Evolutionary conservation across 1,284 basidiomycete species (phyloP).

Genomic region (Peniophora sp.): DNA sequence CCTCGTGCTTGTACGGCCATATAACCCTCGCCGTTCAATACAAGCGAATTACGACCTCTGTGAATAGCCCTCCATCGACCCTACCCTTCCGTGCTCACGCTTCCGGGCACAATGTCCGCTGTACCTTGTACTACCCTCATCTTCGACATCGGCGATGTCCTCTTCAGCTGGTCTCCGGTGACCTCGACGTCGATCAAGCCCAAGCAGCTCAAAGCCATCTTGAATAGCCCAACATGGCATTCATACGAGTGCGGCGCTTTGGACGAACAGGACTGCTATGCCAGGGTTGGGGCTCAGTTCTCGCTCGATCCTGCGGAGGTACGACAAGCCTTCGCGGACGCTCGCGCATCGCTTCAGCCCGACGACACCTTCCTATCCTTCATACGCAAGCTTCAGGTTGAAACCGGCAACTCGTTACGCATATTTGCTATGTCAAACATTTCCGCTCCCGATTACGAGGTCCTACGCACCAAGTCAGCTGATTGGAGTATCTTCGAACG

Average conservation of each 20-base stretch:
- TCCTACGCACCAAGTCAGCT: conserved; percentile 29
- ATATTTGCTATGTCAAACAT: conserved; percentile 52
- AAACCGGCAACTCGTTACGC: conserved; percentile 19
- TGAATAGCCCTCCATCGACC: too few relatives aligned
- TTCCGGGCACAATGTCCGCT: neutral
- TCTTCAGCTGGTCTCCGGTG: conserved; percentile 39
- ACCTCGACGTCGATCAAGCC: conserved; percentile 33
- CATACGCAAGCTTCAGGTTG: conserved; percentile 34
- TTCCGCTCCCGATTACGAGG: conserved; percentile 37
- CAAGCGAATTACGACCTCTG: too few relatives aligned
- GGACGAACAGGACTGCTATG: conserved; percentile 34
- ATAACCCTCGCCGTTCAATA: too few relatives aligned
- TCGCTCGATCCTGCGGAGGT: conserved; percentile 29
- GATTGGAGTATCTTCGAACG: conserved; percentile 44
- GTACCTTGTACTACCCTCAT: conserved; percentile 21
- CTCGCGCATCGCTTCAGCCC: conserved; percentile 32
- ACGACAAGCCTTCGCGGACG: conserved; percentile 28
- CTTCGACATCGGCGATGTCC: conserved; percentile 40
- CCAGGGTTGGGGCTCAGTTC: conserved; percentile 29
- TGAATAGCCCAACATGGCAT: conserved; percentile 37
- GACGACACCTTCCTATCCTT: conserved; percentile 34
- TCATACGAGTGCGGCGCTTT: conserved; percentile 41
- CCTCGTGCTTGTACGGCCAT: too few relatives aligned
- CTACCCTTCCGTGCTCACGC: neutral
- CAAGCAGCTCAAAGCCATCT: conserved; percentile 30